These are phyloP conservation scores for Gossypium stocksii DNA, from an alignment of 345 rosid genomes.

Conservation along the genomic window DNA sequence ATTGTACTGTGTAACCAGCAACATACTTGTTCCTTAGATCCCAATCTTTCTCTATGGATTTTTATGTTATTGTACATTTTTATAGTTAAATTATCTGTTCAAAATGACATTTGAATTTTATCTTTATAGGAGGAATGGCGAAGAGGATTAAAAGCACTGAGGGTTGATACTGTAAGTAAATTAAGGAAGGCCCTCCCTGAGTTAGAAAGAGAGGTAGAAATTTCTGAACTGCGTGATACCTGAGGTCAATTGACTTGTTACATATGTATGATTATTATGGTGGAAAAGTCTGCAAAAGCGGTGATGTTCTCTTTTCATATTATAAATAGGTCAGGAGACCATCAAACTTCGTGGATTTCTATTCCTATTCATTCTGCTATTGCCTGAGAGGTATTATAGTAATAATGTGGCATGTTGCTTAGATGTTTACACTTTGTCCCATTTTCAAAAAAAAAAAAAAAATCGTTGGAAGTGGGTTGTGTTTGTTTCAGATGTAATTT, in stretches of 20 bases:
- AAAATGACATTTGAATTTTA: too few species aligned
- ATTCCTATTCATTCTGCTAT: constrained; percentile 78
- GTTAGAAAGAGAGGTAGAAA: constrained; percentile 78
- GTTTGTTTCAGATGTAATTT: too few species aligned
- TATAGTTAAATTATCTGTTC: too few species aligned
- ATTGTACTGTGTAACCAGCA: too few species aligned
- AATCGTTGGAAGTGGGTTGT: too few species aligned
- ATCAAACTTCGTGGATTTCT: constrained; percentile 72
- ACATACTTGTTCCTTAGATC: too few species aligned
- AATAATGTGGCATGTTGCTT: constrained; percentile 6
- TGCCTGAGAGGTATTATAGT: constrained; percentile 69
- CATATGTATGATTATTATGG: neutral
- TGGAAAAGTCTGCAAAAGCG: constrained; percentile 4
- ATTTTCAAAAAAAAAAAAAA: too few species aligned
- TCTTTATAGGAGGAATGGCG: too few species aligned
- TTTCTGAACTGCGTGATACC: neutral
- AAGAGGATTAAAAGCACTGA: too few species aligned
- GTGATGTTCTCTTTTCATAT: constrained; percentile 20
- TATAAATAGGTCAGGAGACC: constrained; percentile 60
- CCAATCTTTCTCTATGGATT: too few species aligned
- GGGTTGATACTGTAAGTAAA: constrained; percentile 61
- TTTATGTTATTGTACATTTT: too few species aligned
- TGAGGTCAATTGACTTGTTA: neutral
- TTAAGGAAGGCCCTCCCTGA: constrained; percentile 69
- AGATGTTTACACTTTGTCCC: too few species aligned